Evolutionary conservation across 805 yeast genomes (phyloP).

Genomic region (Candida insectalens): DNA sequence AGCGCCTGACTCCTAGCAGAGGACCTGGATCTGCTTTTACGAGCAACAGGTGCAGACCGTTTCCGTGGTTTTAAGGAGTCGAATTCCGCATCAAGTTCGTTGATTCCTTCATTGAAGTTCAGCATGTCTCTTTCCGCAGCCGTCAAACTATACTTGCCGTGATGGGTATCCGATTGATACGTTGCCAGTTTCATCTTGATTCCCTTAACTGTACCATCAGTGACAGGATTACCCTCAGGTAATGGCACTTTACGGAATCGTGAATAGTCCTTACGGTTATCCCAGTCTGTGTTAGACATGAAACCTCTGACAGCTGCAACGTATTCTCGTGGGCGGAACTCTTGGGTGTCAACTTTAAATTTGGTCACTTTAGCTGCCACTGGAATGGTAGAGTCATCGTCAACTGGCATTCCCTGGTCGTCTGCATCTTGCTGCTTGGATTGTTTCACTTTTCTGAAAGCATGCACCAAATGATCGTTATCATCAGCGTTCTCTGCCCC

Average conservation of each 20-base stretch:
- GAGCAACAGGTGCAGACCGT: no score
- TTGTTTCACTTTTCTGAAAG: conserved; percentile 10
- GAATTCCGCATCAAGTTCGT: conserved; percentile 5
- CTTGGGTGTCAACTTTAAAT: conserved; percentile 6
- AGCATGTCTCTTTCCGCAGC: conserved; percentile 3
- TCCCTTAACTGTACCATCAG: conserved; percentile 13
- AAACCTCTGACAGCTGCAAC: conserved; percentile 1
- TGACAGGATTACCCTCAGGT: conserved; percentile 9
- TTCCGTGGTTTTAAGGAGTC: conserved; percentile 1
- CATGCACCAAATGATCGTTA: conserved; percentile 1
- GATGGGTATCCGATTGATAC: conserved; percentile 9
- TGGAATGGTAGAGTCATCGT: background rate
- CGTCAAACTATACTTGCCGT: conserved; percentile 4
- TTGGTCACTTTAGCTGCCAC: conserved; percentile 6
- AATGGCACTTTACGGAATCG: conserved; percentile 8
- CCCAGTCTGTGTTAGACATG: conserved; percentile 9
- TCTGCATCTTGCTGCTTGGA: conserved; percentile 3
- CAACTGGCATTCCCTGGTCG: conserved; percentile 3
- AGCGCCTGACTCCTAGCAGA: no score
- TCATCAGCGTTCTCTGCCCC: background rate
- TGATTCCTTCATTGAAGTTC: conserved; percentile 1
- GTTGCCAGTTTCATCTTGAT: conserved; percentile 9
- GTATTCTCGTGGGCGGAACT: conserved; percentile 1
- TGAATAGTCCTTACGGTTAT: conserved; percentile 10
- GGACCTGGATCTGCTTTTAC: no score